Conservation (phyloP, 2,329 filamentous ascomycete genomes). For the Dothiorella sarmentorum region DNA sequence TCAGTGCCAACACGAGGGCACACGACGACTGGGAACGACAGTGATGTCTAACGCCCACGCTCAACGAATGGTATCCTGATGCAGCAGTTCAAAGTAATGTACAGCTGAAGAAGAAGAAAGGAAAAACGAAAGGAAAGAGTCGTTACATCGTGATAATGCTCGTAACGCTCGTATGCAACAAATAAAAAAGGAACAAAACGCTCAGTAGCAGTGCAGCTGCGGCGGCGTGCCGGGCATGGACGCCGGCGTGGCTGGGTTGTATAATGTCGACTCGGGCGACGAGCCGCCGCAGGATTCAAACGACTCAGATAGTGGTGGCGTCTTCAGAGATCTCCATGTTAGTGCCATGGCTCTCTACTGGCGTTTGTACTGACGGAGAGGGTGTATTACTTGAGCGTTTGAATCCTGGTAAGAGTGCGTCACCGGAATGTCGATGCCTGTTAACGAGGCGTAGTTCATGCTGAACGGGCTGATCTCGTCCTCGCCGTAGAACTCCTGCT, state of each 20-base stretch:
- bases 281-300: constrained; percentile 58
- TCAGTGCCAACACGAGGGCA: not conserved
- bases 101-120: constrained; percentile 11
- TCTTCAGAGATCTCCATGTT: constrained; percentile 47
- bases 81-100: constrained; percentile 7
- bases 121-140: constrained; percentile 1
- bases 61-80: constrained; percentile 18
- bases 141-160: constrained; percentile 14
- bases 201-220: constrained; percentile 38
- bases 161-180: constrained; percentile 16
- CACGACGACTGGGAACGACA: constrained; percentile 13
- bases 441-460: constrained; percentile 65
- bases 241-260: constrained; percentile 62
- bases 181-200: not conserved
- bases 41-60: constrained; percentile 17
- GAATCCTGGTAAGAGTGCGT: constrained; percentile 63
- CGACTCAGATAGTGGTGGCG: constrained; percentile 71
- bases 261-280: constrained; percentile 36
- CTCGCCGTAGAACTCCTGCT: constrained; percentile 60
- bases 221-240: constrained; percentile 72
- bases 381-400: constrained; percentile 71
- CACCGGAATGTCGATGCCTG: constrained; percentile 60
- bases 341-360: constrained; percentile 22
- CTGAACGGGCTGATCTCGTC: constrained; percentile 64
- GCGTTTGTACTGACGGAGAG: constrained; percentile 27